Base-by-base conservation (phyloP, 2,329 filamentous ascomycete species). In the Septoria linicola region DNA sequence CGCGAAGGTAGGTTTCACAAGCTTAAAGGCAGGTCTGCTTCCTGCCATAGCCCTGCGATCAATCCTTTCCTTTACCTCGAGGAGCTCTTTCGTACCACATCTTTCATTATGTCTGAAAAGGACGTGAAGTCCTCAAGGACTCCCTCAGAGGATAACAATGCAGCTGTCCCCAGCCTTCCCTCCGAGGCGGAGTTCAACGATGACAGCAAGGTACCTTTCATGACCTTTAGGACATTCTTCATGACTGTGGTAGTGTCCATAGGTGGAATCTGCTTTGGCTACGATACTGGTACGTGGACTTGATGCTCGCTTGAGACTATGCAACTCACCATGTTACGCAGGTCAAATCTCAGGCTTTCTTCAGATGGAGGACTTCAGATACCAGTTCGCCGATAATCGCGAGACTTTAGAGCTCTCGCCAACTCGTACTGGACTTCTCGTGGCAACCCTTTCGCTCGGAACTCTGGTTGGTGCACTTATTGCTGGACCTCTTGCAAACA, bases 291-390 rank as follows among this genome's bases (percentile, higher is more conserved):
- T 48, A 19, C 8, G 36, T 50, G n/a, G 25, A 10, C 39, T 4
- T 4, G 5, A 41, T 16, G 19, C 43, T 46, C 23, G 19, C n/a
- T n/a, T n/a, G n/a, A 21, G 19, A 37, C 13, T 23, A 11, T 39
- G 8, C 27, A 35, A 37, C 34, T 32, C 8, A 32, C 20, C n/a
- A 13, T 78, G 77, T 44, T 75, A 78, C 55, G 78, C 76, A 63
- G 80, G 80, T 67, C 79, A 82, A 57, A 79, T 80, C 31, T 79
- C 74, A 2, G 81, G 81, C 43, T 83, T 82, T 67, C 78, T 84
- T 59, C 65, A 73, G 46, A 83, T 83, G 80, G 44, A 68, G 4
- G 76, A 84, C 64, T 84, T 76, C 55, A 69, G 71, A 31, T 55
- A 61, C 3, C 77, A 80, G 31, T 84, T 84, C 59, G 79, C 78